phyloP scores from a whole-genome alignment of 1,284 basidiomycete genomes.

The Ganoderma boninense region DNA sequence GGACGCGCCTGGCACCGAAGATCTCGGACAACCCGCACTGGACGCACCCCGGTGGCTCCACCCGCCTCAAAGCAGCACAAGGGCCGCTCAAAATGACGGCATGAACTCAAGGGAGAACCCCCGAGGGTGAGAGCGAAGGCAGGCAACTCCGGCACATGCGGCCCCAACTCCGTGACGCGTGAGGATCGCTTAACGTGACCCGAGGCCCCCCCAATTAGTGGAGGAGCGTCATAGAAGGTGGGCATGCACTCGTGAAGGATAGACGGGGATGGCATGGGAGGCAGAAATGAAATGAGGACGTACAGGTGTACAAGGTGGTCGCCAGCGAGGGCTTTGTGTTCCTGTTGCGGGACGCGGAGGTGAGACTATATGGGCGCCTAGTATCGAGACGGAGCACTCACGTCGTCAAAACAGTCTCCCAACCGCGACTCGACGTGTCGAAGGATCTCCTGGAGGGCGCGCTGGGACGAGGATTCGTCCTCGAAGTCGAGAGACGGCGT shows the following conservation, averaged over 20 bases:
- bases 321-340: conserved; percentile 68
- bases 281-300: conserved; percentile 43
- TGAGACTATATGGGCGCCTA: conserved; percentile 30
- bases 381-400: conserved; percentile 50
- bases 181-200: conserved; percentile 10
- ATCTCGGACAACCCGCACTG: conserved; percentile 6
- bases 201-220: neutral
- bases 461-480: conserved; percentile 66
- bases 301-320: conserved; percentile 84
- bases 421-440: conserved; percentile 73
- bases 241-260: neutral
- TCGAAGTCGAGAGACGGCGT: conserved; percentile 78
- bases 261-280: conserved; percentile 8
- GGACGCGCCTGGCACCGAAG: conserved; percentile 2
- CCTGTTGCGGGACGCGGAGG: conserved; percentile 50
- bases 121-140: conserved; percentile 7
- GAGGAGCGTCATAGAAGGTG: neutral
- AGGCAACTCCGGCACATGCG: conserved; percentile 4
- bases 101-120: neutral
- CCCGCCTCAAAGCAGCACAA: conserved; percentile 3
- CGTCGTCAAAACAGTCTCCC: conserved; percentile 72
- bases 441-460: conserved; percentile 67
- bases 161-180: conserved; percentile 10
- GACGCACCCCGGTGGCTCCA: neutral
- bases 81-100: conserved; percentile 6